Base-by-base conservation (phyloP, 306 rosid genomes). In the Quercus aquifolioides region DNA sequence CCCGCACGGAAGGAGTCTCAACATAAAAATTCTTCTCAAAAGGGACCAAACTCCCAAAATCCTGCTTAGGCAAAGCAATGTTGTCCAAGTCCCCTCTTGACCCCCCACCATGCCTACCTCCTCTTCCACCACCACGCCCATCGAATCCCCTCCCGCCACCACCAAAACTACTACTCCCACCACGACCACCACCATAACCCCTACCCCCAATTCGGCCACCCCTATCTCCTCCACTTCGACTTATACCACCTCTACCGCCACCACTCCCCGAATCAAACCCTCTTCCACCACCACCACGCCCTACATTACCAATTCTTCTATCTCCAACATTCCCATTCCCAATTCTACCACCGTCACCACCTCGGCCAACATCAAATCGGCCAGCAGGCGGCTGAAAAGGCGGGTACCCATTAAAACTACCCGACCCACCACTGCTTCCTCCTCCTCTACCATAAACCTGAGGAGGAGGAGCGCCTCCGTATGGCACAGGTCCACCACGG, bases 21-120 rank as follows among this genome's bases (percentile, higher is more conserved):
- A 84, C 63, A 57, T 95, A 91, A 56, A 95, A 95, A 28, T 85
- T 91, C 90, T 95, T 95, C 87, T 91, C 96, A 72, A 95, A 92
- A 60, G 96, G 97, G 41, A 92, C 95, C 88, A 94, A 80, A 79
- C 88, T 87, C 52, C 86, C 87, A 79, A 94, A 94, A 84, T 90
- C 90, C 79, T 92, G 97, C 86, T 83, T 90, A 0, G 99, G 97
- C 30, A 94, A 94, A 31, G 89, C 52, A 64, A 94, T 69, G 51
- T 78, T 89, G 74, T 92, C 89, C 91, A 94, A 86, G 51, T 94
- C 99, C 63, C 90, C 97, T 78, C 80, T 90, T 10, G 92, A 88
- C 2, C 92, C 83, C 2, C 87, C 89, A 70, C 91, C 93, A 51
- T 84, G 93, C 63, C 92, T 87, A 81, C 89, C 92, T 54, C 94